Conservation (phyloP, 306 rosid species). For the Abrus pulchellus region DNA sequence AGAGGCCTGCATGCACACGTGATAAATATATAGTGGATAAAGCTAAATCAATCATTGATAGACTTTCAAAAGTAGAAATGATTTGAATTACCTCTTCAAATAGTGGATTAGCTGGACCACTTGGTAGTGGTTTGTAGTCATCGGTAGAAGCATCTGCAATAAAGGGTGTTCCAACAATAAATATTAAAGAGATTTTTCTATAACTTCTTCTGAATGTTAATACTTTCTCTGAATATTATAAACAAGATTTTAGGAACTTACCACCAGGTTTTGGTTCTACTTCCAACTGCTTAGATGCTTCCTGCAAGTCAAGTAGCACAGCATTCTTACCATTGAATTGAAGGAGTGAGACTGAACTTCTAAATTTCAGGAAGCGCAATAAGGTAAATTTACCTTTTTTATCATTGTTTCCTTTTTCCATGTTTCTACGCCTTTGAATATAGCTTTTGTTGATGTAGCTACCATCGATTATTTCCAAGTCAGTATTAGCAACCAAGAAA, state of each 20-base stretch:
- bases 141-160: constrained; percentile 61
- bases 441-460: constrained; percentile 83
- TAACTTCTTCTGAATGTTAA: background rate
- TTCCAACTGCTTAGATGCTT: constrained; percentile 66
- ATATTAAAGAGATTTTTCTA: constrained; percentile 10
- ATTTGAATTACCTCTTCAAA: constrained; percentile 66
- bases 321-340: constrained; percentile 17
- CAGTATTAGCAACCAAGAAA: constrained; percentile 9
- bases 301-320: constrained; percentile 62
- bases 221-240: constrained; percentile 6
- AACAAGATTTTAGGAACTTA: constrained; percentile 48
- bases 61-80: background rate
- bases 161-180: background rate
- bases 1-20: constrained; percentile 57
- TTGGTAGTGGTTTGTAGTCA: constrained; percentile 72
- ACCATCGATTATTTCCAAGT: constrained; percentile 32
- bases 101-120: constrained; percentile 62
- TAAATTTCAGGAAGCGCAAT: background rate
- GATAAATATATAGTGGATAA: background rate
- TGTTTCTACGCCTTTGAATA: constrained; percentile 76
- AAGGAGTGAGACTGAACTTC: constrained; percentile 1
- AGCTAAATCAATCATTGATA: constrained; percentile 14
- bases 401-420: constrained; percentile 81
- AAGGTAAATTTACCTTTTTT: constrained; percentile 62
- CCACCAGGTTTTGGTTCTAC: constrained; percentile 61